These are phyloP conservation scores for Solanum sejunctum DNA, from an alignment of 257 asterid species.

Conservation along the genomic window DNA sequence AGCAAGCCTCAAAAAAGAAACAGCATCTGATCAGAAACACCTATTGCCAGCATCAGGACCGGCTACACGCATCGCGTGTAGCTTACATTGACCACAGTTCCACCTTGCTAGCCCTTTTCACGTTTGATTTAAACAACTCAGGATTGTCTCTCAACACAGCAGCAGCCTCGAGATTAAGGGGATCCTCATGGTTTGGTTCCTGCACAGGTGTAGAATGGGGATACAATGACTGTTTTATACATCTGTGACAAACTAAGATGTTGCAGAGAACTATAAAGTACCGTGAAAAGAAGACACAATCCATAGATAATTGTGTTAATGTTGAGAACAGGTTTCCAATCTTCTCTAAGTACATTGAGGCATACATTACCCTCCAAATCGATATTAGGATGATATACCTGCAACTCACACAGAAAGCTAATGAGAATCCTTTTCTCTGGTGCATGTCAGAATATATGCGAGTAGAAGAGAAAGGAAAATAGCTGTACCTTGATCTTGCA, in stretches of 20 bases:
- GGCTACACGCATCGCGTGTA: slow-evolving; percentile 19
- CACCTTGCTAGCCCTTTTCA: slow-evolving; percentile 39
- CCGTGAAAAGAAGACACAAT: slow-evolving; percentile 62
- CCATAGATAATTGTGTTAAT: slow-evolving; percentile 31
- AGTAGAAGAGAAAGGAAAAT: not conserved
- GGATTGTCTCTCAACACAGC: slow-evolving; percentile 27
- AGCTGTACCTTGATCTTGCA: slow-evolving; percentile 26
- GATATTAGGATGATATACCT: slow-evolving; percentile 94
- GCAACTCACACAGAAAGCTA: not conserved
- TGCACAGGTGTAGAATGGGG: not conserved
- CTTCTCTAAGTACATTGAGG: slow-evolving; percentile 41
- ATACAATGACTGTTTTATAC: not conserved
- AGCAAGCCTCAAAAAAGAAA: not conserved
- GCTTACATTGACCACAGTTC: slow-evolving; percentile 16
- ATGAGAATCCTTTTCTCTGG: not conserved
- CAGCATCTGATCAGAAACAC: not conserved
- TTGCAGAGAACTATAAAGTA: slow-evolving; percentile 6
- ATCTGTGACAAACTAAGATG: not conserved
- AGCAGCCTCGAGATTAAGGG: slow-evolving; percentile 29
- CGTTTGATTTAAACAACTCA: slow-evolving; percentile 23
- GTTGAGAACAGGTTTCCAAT: slow-evolving; percentile 38
- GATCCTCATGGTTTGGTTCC: slow-evolving; percentile 36
- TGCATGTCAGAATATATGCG: not conserved
- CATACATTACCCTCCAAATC: slow-evolving; percentile 91
- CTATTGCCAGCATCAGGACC: not conserved